Base-by-base conservation (phyloP, 2,329 filamentous ascomycete species). In the Fusarium pseudoanthophilum region DNA sequence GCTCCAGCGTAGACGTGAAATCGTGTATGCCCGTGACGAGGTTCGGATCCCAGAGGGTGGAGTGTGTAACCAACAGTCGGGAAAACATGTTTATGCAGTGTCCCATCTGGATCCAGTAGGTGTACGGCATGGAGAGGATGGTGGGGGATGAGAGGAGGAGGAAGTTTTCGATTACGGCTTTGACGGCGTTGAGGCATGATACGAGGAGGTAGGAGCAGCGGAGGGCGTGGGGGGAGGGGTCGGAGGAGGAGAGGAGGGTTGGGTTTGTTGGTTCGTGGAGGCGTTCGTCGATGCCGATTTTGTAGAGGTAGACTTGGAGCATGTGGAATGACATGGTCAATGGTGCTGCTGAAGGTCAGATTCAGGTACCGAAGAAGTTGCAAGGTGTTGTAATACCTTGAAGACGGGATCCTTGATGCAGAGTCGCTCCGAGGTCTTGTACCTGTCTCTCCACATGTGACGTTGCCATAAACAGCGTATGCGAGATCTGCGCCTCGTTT, bases 61-160 rank as follows among this genome's bases (percentile, higher is more conserved):
- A 43, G 18, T 69, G 36, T 32, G 46, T 58, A n/a, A 64, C 39
- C 11, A 69, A 21, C 9, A 69, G 3, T 11, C 64, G 58, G 18
- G 57, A 69, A n/a, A 59, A 69, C 37, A 69, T 64, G n/a, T 58
- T 45, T 15, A 69, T 64, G 7, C 51, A 62, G 45, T 69, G 64
- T 1, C 46, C 64, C 46, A 69, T 51, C 11, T 63, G 67, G 36
- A 69, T 64, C 64, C 58, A 69, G 10, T 69, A 36, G 3, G 51
- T 24, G 32, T 69, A 69, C 14, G 58, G 64, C 37, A 69, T 64
- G 16, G 67, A 69, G 20, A 64, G 30, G 10, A 69, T 55, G 18
- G 43, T 32, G 1, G 64, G 43, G 18, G 51, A 49, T 5, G 34
- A 28, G 1, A 64, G 5, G 8, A 49, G 43, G 1, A 64, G 40